Evolutionary conservation across 176 grass and related monocot species (phyloP).

Genomic region (Musa beccarii): DNA sequence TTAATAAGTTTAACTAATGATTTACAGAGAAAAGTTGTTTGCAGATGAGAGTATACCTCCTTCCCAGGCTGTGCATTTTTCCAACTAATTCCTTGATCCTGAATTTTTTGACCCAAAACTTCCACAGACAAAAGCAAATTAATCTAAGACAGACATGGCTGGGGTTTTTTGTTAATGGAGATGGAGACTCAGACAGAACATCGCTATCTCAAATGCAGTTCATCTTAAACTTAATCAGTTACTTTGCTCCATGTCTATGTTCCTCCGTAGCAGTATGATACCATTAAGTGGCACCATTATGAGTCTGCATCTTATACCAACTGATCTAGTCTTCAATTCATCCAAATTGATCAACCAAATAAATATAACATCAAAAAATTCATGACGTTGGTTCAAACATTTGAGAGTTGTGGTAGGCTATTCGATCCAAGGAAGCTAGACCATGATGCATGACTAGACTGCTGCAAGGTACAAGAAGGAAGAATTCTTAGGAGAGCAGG

Average conservation of each 20-base stretch:
- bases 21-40: too few relatives aligned
- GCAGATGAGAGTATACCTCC: too few relatives aligned
- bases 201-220: neutral
- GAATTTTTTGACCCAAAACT: neutral
- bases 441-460: neutral
- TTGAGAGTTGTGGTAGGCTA: neutral
- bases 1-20: too few relatives aligned
- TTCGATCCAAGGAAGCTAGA: neutral
- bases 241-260: neutral
- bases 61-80: too few relatives aligned
- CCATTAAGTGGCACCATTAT: neutral
- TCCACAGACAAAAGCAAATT: neutral
- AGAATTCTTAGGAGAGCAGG: conserved; percentile 13
- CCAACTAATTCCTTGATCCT: too few relatives aligned
- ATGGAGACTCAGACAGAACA: neutral
- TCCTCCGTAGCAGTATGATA: neutral
- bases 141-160: neutral
- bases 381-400: neutral
- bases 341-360: neutral
- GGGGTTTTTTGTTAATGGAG: neutral
- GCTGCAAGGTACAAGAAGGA: neutral
- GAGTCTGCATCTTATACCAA: neutral
- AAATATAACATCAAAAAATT: neutral
- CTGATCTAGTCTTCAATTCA: neutral
- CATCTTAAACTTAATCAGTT: neutral